A percentile compares a stretch with the other conserved stretches of the same genome.
These are phyloP conservation scores for Leccinellum rugosiceps DNA, from an alignment of 768 basidiomycete genomes.

Conservation along the genomic window DNA sequence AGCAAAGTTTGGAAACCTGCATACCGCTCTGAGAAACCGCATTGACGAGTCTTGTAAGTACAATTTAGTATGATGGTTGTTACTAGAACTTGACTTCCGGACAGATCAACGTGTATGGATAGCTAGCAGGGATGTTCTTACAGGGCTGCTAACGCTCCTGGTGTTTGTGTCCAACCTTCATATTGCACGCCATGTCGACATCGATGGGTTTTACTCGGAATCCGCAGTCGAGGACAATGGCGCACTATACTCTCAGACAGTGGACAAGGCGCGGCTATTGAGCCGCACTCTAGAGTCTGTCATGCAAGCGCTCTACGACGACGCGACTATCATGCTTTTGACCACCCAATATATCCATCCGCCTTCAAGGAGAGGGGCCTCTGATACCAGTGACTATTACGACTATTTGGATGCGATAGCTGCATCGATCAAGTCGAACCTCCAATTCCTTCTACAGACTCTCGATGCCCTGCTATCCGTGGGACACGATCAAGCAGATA, in stretches of 20 bases:
- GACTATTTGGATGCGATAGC: constrained; percentile 50
- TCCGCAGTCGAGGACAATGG: constrained; percentile 40
- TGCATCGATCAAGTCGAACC: constrained; percentile 53
- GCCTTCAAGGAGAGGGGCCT: neutral
- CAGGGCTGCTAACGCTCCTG: constrained; percentile 57
- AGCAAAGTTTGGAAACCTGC: constrained; percentile 41
- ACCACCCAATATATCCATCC: constrained; percentile 45
- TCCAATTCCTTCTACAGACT: constrained; percentile 52
- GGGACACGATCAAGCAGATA: constrained; percentile 68
- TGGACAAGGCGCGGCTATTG: constrained; percentile 64
- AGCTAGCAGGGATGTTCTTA: constrained; percentile 49
- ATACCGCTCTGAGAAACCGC: constrained; percentile 22
- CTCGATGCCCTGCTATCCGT: constrained; percentile 60
- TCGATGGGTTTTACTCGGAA: constrained; percentile 66
- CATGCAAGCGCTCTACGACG: constrained; percentile 74
- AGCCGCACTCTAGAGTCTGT: constrained; percentile 68
- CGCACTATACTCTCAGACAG: constrained; percentile 57
- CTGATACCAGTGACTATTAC: constrained; percentile 22
- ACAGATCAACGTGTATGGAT: constrained; percentile 30
- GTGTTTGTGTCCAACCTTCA: constrained; percentile 65
- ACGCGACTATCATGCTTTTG: constrained; percentile 57
- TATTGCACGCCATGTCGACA: constrained; percentile 77
- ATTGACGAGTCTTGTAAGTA: constrained; percentile 25
- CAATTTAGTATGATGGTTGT: neutral
- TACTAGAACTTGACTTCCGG: constrained; percentile 4